Percentiles rank a stretch among this genome's conserved stretches.
Evolutionary conservation across 2,329 filamentous ascomycete species (phyloP).

Genomic region (Graphilbum ipis-grandicollis): DNA sequence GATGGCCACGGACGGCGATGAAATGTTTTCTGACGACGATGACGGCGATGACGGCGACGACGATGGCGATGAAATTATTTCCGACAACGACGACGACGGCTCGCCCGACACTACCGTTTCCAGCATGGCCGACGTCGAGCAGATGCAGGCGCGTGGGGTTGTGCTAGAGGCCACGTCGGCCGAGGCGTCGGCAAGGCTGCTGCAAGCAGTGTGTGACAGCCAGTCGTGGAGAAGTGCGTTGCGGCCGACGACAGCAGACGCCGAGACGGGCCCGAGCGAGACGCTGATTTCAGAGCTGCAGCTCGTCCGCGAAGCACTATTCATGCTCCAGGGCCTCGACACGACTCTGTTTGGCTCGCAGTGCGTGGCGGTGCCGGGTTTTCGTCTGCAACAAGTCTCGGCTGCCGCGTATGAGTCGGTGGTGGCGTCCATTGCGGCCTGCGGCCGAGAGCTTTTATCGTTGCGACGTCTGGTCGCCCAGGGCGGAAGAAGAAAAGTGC

Average conservation of each 20-base stretch:
- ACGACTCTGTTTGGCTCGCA: slow-evolving; percentile 49
- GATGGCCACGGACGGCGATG: slow-evolving; percentile 23
- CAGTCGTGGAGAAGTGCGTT: slow-evolving; percentile 28
- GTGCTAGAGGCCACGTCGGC: slow-evolving; percentile 9
- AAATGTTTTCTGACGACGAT: slow-evolving; percentile 41
- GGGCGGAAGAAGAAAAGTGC: slow-evolving; percentile 30
- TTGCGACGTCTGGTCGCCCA: slow-evolving; percentile 25
- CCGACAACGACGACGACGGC: slow-evolving; percentile 38
- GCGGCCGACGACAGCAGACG: not conserved
- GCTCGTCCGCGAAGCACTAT: slow-evolving; percentile 58
- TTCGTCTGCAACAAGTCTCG: slow-evolving; percentile 29
- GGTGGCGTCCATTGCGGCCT: slow-evolving; percentile 27
- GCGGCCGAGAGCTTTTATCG: slow-evolving; percentile 24
- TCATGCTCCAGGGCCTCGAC: slow-evolving; percentile 67
- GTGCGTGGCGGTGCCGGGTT: slow-evolving; percentile 16
- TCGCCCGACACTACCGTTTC: slow-evolving; percentile 12
- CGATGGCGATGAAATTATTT: too few relatives aligned
- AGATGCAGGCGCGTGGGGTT: slow-evolving; percentile 12
- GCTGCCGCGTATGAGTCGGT: slow-evolving; percentile 32
- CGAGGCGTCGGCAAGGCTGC: slow-evolving; percentile 14
- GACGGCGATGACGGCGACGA: slow-evolving; percentile 39
- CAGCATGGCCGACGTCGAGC: slow-evolving; percentile 2
- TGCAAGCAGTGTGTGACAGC: slow-evolving; percentile 21
- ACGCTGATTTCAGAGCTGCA: slow-evolving; percentile 49
- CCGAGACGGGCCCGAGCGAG: not conserved